These are phyloP conservation scores for Lathyrus sativus DNA, from an alignment of 306 rosid species.

Conservation along the genomic window DNA sequence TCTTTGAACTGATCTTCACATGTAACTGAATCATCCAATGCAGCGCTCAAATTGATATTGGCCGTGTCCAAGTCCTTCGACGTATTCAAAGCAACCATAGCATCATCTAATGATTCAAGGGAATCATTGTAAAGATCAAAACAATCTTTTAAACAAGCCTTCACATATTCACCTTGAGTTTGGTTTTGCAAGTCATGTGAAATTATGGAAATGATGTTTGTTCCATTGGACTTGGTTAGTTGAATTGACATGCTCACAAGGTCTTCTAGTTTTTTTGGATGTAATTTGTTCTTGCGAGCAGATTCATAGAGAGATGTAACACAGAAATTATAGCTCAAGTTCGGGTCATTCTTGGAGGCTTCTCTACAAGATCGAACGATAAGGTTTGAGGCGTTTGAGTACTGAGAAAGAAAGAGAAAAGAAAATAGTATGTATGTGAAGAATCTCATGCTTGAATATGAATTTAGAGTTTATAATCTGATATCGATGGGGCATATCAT, in stretches of 20 bases:
- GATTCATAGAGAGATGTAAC: conserved; percentile 45
- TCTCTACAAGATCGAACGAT: conserved; percentile 48
- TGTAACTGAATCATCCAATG: conserved; percentile 57
- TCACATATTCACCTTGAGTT: conserved; percentile 17
- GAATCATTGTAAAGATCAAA: conserved; percentile 54
- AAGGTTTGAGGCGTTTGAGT: conserved; percentile 33
- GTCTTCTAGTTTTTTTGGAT: conserved; percentile 36
- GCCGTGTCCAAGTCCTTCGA: conserved; percentile 43
- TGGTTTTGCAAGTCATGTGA: conserved; percentile 40
- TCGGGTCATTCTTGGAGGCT: conserved; percentile 60
- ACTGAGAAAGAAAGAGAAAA: conserved; percentile 27
- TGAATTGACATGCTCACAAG: conserved; percentile 45
- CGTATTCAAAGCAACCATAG: conserved; percentile 47
- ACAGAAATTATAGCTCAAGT: conserved; percentile 55
- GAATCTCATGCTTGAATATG: conserved; percentile 37
- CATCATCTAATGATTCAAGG: conserved; percentile 33
- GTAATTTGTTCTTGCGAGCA: conserved; percentile 27
- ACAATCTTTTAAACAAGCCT: conserved; percentile 53
- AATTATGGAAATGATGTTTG: conserved; percentile 43
- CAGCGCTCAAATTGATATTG: conserved; percentile 11
- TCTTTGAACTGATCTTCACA: conserved; percentile 74
- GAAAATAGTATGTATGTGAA: conserved; percentile 15
- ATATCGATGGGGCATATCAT: not conserved
- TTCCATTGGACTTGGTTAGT: conserved; percentile 54
- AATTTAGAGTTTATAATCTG: conserved; percentile 10